phyloP scores from a whole-genome alignment of 305 asterid genomes.

The Plantago coronopus region DNA sequence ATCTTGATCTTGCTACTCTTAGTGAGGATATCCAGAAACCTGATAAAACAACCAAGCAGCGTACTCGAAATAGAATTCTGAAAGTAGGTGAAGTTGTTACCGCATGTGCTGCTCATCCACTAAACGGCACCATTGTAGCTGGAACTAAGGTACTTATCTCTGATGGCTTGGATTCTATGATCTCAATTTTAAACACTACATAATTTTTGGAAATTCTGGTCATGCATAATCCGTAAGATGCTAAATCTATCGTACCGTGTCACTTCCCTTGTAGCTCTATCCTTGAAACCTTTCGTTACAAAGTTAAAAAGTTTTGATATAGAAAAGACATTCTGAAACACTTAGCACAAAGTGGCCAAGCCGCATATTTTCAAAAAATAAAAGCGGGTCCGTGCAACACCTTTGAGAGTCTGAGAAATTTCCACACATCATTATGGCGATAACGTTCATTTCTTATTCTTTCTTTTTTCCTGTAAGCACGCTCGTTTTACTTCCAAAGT shows the following conservation, averaged over 20 bases:
- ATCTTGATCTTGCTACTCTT: slow-evolving; percentile 26
- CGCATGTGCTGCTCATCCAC: slow-evolving; percentile 76
- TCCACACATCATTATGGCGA: background rate
- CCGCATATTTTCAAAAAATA: background rate
- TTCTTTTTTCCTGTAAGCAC: background rate
- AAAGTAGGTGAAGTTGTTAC: slow-evolving; percentile 62
- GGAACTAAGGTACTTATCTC: slow-evolving; percentile 62
- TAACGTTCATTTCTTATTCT: background rate
- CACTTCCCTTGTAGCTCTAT: background rate
- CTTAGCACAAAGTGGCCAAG: background rate
- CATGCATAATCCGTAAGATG: background rate
- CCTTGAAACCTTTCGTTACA: background rate
- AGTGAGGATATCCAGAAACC: slow-evolving; percentile 50
- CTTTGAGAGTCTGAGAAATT: background rate
- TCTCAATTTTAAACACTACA: background rate
- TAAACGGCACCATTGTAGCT: slow-evolving; percentile 68
- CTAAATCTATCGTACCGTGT: background rate
- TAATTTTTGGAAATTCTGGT: background rate
- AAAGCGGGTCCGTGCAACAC: background rate
- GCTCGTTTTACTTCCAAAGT: background rate
- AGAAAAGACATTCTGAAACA: background rate
- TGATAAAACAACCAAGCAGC: slow-evolving; percentile 28
- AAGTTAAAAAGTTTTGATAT: background rate
- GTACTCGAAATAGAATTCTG: slow-evolving; percentile 48
- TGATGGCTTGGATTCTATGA: background rate